A percentile compares a stretch with the other conserved stretches of the same genome.
Evolutionary conservation across 805 yeast genomes (phyloP).

Genomic region (Kuraishia capsulata): DNA sequence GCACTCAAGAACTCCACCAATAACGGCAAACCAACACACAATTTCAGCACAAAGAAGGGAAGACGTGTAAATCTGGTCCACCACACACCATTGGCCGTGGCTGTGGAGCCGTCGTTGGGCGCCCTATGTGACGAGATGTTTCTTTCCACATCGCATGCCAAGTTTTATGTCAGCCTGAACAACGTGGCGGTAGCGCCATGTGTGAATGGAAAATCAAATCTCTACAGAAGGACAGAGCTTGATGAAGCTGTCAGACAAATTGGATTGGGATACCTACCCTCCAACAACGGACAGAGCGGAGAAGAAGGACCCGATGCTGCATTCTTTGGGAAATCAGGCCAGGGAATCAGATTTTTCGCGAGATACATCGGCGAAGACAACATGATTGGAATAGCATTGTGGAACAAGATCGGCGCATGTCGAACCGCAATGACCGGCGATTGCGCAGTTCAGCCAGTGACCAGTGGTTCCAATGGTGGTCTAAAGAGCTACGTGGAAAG

Average conservation of each 20-base stretch:
- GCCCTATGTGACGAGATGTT: conserved; percentile 79
- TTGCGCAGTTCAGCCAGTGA: conserved; percentile 67
- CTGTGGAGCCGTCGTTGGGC: conserved; percentile 34
- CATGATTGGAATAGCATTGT: conserved; percentile 80
- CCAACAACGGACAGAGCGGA: conserved; percentile 23
- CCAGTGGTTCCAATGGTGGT: conserved; percentile 24
- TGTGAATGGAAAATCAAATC: conserved; percentile 82
- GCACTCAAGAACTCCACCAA: conserved; percentile 40
- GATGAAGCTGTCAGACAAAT: conserved; percentile 44
- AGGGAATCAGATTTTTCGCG: conserved; percentile 63
- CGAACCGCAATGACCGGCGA: conserved; percentile 76
- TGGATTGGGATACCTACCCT: conserved; percentile 19
- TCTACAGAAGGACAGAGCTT: conserved; percentile 60
- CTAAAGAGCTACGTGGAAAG: conserved; percentile 53
- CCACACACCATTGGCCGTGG: conserved; percentile 66
- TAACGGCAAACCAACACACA: conserved; percentile 31
- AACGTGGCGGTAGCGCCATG: conserved; percentile 74
- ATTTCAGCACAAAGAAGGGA: conserved; percentile 7
- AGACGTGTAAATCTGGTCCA: conserved; percentile 62
- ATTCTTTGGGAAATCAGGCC: conserved; percentile 19
- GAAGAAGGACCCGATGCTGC: conserved; percentile 22
- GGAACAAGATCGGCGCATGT: conserved; percentile 54
- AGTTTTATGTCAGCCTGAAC: conserved; percentile 75
- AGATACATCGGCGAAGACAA: conserved; percentile 86
- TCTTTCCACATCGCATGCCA: conserved; percentile 73